phyloP scores from a whole-genome alignment of 2,329 filamentous ascomycete species.

The Arthrobotrys conoides region DNA sequence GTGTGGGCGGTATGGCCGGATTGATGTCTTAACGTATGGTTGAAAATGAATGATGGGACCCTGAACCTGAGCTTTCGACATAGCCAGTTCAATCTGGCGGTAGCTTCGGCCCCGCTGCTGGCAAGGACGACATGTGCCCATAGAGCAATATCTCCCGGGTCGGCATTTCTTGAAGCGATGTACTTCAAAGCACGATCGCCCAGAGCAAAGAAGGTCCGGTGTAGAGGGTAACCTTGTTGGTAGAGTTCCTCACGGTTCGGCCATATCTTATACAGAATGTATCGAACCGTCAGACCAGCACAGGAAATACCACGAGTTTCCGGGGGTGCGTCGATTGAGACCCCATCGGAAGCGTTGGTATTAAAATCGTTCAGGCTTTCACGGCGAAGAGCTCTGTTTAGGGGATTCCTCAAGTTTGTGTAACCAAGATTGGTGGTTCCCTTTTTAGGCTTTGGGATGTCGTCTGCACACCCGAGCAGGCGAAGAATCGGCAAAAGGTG shows the following conservation, averaged over 20 bases:
- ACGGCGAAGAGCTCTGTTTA: slow-evolving; percentile 45
- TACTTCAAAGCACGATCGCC: slow-evolving; percentile 21
- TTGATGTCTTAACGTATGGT: slow-evolving; percentile 49
- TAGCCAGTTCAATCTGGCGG: slow-evolving; percentile 43
- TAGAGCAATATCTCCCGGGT: slow-evolving; percentile 23
- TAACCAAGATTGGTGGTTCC: slow-evolving; percentile 54
- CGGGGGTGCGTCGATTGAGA: background rate
- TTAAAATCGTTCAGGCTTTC: slow-evolving; percentile 13
- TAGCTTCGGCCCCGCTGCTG: slow-evolving; percentile 38
- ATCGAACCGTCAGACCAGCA: slow-evolving; percentile 50
- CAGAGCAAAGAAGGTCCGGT: slow-evolving; percentile 18
- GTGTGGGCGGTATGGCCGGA: slow-evolving; percentile 41
- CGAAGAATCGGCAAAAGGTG: slow-evolving; percentile 54
- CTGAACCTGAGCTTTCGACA: slow-evolving; percentile 38
- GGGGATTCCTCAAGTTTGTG: slow-evolving; percentile 33
- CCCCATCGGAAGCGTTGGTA: background rate
- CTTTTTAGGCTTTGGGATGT: slow-evolving; percentile 47
- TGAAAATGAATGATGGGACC: slow-evolving; percentile 42
- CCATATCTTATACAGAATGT: slow-evolving; percentile 44
- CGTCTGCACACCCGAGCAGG: slow-evolving; percentile 52
- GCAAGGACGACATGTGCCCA: slow-evolving; percentile 50
- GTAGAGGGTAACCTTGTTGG: slow-evolving; percentile 47
- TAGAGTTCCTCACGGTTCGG: slow-evolving; percentile 35
- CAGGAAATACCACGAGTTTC: slow-evolving; percentile 40
- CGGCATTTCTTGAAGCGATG: slow-evolving; percentile 38